These are phyloP conservation scores for Phytophthora sp. DNA, from an alignment of 352 stramenopile species.

Conservation along the genomic window DNA sequence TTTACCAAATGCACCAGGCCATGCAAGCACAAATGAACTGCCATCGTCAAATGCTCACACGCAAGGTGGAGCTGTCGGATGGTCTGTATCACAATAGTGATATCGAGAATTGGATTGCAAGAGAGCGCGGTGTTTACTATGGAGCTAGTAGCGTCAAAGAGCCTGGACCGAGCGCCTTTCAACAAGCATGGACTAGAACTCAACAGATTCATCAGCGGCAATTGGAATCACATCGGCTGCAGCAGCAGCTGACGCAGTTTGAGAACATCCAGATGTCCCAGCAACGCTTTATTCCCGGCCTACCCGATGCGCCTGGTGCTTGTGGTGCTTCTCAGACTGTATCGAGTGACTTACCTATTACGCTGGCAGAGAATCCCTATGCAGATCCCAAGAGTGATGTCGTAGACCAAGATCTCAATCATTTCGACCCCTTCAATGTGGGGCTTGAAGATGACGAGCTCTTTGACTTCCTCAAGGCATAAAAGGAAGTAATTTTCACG, in stretches of 20 bases:
- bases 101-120: not conserved
- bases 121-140: too few relatives aligned
- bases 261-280: too few relatives aligned
- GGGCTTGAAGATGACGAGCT: conserved; percentile 75
- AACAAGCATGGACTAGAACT: not conserved
- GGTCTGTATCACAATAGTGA: conserved; percentile 16
- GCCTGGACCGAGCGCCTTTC: not conserved
- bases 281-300: too few relatives aligned
- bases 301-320: too few relatives aligned
- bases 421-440: conserved; percentile 73
- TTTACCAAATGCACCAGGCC: conserved; percentile 74
- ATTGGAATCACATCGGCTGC: conserved; percentile 1
- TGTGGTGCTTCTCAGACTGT: not conserved
- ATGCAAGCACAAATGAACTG: conserved; percentile 88
- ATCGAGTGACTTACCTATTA: not conserved
- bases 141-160: not conserved
- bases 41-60: conserved; percentile 82
- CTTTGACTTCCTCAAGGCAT: conserved; percentile 81
- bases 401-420: conserved; percentile 53
- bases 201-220: conserved; percentile 27
- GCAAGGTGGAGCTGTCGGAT: conserved; percentile 75
- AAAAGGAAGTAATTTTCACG: conserved; percentile 23
- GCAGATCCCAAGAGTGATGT: conserved; percentile 24
- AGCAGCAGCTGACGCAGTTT: conserved; percentile 10
- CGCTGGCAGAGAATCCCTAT: conserved; percentile 17